Conservation (phyloP, 805 yeast species). For the Saturnispora hagleri region DNA sequence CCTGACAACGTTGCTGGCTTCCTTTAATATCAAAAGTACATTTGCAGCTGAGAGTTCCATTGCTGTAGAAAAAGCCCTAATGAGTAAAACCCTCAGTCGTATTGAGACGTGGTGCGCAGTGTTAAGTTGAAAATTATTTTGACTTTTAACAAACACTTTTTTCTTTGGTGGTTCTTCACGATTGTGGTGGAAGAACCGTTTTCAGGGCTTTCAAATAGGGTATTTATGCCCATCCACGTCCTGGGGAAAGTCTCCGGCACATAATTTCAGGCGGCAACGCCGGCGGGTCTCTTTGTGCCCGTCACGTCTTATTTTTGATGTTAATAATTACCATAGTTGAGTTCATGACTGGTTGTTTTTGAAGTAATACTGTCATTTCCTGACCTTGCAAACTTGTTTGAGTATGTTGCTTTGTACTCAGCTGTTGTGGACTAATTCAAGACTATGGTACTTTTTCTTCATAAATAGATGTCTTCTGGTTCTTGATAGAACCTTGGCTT, state of each 20-base stretch:
- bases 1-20: conserved; percentile 44
- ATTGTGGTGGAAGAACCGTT: conserved; percentile 18
- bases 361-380: background rate
- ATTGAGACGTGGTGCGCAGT: background rate
- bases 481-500: conserved; percentile 8
- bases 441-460: background rate
- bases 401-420: background rate
- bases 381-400: conserved; percentile 5
- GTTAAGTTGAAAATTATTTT: background rate
- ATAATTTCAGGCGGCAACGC: conserved; percentile 22
- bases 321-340: background rate
- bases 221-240: conserved; percentile 8
- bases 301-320: background rate
- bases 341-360: background rate
- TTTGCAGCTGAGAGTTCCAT: conserved; percentile 11
- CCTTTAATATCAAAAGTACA: conserved; percentile 33
- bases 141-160: conserved; percentile 3
- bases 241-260: conserved; percentile 25
- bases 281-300: conserved; percentile 11
- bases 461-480: background rate
- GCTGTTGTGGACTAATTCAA: background rate
- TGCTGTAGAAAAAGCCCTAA: background rate
- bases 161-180: background rate
- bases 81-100: conserved; percentile 1
- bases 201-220: conserved; percentile 19